Evolutionary conservation across 331 rosid species (phyloP), one percentile per base, ranked within the genome.

Genomic region (Pyrus hybrid): DNA sequence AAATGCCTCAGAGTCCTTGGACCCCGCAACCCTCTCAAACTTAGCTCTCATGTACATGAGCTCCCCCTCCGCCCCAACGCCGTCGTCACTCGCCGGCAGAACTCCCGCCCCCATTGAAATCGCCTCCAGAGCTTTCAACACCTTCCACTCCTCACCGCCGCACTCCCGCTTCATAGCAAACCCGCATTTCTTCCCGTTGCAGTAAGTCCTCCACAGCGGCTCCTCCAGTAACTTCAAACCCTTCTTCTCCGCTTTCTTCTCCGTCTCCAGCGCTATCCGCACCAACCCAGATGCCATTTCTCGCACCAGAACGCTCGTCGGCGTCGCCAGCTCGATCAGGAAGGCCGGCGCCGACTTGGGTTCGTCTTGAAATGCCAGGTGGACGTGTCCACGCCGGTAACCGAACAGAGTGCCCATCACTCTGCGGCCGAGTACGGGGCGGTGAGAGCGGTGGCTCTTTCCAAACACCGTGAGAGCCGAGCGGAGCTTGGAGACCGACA

Each of bases 211-310:
- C 98, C 97, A 94, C 2, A 62, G 22, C 0, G 87, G 83, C 70
- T 94, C 97, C 56, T 87, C 92, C 12, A 87, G 16, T 70, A 91
- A 62, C 70, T 58, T 79, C 70, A 9, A 18, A 13, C 72, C 56
- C 13, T 71, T 78, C 13, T 20, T 76, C 26, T 49, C 74, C 12
- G 20, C 35, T 49, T 83, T 85, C 76, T 81, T 87, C 79, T 88
- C 90, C 29, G 96, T 87, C 71, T 92, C 98, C 72, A 90, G 23
- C 0, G 97, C 99, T 6, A 94, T 85, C 3, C 99, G 75, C 20
- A 94, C 97, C 65, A 85, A 13, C 74, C 99, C 97, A 2, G 92
- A 88, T 3, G 96, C 99, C 97, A 92, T 94, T 70, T 94, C 99
- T 20, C 85, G 78, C 0, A 92, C 96, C 76, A 90, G 64, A 12